Evolutionary conservation across 805 yeast genomes (phyloP).

Genomic region (Jamesozyma hellenica): DNA sequence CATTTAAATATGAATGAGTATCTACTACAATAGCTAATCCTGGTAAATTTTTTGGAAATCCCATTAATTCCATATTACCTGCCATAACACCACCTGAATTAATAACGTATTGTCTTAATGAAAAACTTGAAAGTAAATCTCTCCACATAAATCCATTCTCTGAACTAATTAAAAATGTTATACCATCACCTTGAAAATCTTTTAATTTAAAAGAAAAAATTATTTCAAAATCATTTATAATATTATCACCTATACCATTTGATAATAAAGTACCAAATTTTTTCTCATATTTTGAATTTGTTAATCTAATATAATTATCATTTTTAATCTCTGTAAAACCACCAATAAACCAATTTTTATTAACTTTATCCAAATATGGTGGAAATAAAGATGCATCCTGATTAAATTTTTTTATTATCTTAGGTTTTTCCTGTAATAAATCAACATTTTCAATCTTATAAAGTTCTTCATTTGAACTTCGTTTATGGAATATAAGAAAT

Average conservation of each 20-base stretch:
- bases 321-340: conserved; percentile 25
- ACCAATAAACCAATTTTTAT: conserved; percentile 23
- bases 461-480: not conserved
- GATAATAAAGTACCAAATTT: conserved; percentile 21
- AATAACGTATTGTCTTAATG: conserved; percentile 20
- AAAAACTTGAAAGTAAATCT: conserved; percentile 20
- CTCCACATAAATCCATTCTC: conserved; percentile 22
- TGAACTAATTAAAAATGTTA: conserved; percentile 20
- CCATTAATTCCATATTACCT: conserved; percentile 22
- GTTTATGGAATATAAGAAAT: not conserved
- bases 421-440: not conserved
- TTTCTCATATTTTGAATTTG: conserved; percentile 8
- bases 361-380: conserved; percentile 25
- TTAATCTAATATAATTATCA: conserved; percentile 16
- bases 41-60: conserved; percentile 25
- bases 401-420: conserved; percentile 11
- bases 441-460: not conserved
- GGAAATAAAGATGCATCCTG: conserved; percentile 19
- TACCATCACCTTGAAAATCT: conserved; percentile 18
- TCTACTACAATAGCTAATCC: conserved; percentile 23
- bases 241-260: conserved; percentile 27
- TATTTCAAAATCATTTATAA: conserved; percentile 26
- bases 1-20: conserved; percentile 8
- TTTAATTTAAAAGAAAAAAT: conserved; percentile 13
- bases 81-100: conserved; percentile 23